A percentile compares a stretch with the other conserved stretches of the same genome.
phyloP scores from a whole-genome alignment of 371 early-diverging fungal species.

The Haplosporangium sp. region DNA sequence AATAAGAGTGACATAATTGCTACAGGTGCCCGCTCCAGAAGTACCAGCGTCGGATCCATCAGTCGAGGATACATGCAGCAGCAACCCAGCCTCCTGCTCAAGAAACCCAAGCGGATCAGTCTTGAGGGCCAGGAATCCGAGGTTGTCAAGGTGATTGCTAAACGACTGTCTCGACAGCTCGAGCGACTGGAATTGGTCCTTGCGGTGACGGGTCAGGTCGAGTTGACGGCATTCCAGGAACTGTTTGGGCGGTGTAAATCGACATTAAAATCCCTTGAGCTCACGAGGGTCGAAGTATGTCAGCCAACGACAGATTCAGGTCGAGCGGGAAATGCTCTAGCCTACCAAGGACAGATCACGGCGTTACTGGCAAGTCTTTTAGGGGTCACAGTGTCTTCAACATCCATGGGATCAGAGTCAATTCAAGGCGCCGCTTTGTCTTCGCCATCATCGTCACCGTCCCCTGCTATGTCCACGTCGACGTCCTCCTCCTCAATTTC shows the following conservation, averaged over 20 bases:
- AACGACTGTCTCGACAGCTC: conserved; percentile 14
- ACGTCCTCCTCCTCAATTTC: conserved; percentile 23
- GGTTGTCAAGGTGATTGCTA: conserved; percentile 33
- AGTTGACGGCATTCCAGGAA: conserved; percentile 30
- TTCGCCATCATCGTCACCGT: not conserved
- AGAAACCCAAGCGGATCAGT: conserved; percentile 21
- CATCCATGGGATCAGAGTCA: not conserved
- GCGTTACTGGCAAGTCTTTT: conserved; percentile 27
- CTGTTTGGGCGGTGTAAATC: conserved; percentile 29
- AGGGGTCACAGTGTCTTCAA: not conserved
- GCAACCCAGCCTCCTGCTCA: conserved; percentile 14
- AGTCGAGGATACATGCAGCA: conserved; percentile 25
- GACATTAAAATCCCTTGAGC: conserved; percentile 23
- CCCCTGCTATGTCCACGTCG: conserved; percentile 9
- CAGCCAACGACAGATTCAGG: conserved; percentile 7
- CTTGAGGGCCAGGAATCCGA: conserved; percentile 38
- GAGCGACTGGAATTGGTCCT: conserved; percentile 35
- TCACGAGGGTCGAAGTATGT: conserved; percentile 30
- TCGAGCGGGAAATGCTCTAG: conserved; percentile 11
- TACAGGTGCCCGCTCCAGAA: not conserved
- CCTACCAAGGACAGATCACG: conserved; percentile 17
- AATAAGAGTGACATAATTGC: conserved; percentile 24
- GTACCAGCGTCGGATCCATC: not conserved
- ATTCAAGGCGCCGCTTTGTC: too few species aligned
- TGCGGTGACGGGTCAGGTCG: conserved; percentile 18